Percentiles rank a stretch among this genome's conserved stretches.
phyloP scores from a whole-genome alignment of 2,329 filamentous ascomycete species.

The Hypoxylon sp. region DNA sequence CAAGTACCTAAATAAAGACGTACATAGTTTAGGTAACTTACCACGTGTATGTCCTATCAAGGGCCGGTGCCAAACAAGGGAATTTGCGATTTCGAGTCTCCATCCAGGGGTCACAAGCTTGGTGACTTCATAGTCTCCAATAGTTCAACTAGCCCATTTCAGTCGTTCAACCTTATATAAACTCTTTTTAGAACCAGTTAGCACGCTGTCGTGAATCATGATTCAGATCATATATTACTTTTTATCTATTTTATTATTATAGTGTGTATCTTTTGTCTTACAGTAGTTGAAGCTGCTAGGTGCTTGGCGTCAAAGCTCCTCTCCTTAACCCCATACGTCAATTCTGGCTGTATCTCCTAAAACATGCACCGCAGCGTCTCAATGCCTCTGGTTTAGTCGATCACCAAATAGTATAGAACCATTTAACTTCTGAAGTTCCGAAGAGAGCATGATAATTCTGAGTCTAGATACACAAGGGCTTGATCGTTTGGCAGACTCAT shows the following conservation, averaged over 20 bases:
- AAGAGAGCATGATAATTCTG: neutral
- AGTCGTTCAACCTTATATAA: neutral
- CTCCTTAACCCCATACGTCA: neutral
- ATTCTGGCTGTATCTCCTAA: neutral
- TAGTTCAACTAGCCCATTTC: neutral
- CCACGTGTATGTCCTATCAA: slow-evolving; percentile 6
- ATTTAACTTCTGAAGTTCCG: neutral
- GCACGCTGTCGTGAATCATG: neutral
- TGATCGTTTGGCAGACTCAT: neutral
- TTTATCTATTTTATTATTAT: neutral
- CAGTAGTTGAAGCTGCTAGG: neutral
- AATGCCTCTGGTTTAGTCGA: neutral
- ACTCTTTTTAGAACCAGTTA: neutral
- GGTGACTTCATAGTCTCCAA: slow-evolving; percentile 14
- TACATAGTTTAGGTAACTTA: neutral
- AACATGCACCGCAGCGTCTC: neutral
- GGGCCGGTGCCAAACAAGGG: slow-evolving; percentile 1
- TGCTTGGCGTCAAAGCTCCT: neutral
- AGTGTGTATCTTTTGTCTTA: neutral
- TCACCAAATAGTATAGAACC: neutral
- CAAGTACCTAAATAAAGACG: neutral
- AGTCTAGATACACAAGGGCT: neutral
- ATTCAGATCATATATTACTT: slow-evolving; percentile 3
- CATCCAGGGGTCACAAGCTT: slow-evolving; percentile 8
- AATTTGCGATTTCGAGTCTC: slow-evolving; percentile 3